phyloP scores from a whole-genome alignment of 306 rosid species.

The Hippophae gyantsensis region DNA sequence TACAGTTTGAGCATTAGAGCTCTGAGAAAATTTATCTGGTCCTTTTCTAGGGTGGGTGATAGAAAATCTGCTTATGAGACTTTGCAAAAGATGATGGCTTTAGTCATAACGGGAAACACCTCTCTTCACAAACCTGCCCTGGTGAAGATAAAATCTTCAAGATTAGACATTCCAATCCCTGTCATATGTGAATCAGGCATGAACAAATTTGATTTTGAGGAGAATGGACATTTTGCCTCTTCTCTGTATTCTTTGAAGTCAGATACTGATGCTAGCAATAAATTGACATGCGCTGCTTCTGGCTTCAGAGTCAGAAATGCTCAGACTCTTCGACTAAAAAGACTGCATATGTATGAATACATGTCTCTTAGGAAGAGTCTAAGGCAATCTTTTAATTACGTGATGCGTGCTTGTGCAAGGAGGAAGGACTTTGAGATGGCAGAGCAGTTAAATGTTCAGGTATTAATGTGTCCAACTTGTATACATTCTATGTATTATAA shows the following conservation, averaged over 20 bases:
- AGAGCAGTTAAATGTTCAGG: slow-evolving; percentile 54
- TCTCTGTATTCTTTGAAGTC: not conserved
- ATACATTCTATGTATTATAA: slow-evolving; percentile 5
- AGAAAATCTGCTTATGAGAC: slow-evolving; percentile 30
- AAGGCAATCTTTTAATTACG: slow-evolving; percentile 53
- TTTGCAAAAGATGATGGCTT: slow-evolving; percentile 59
- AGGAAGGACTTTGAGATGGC: slow-evolving; percentile 41
- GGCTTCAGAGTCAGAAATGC: slow-evolving; percentile 18
- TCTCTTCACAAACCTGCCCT: slow-evolving; percentile 18
- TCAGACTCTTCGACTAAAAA: slow-evolving; percentile 21
- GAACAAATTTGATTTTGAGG: slow-evolving; percentile 27
- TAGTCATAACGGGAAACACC: slow-evolving; percentile 31
- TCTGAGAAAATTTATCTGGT: slow-evolving; percentile 27
- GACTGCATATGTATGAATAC: slow-evolving; percentile 16
- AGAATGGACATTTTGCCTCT: slow-evolving; percentile 24
- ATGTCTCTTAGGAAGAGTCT: slow-evolving; percentile 28
- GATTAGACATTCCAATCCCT: slow-evolving; percentile 72
- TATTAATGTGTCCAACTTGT: slow-evolving; percentile 19
- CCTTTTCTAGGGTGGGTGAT: slow-evolving; percentile 30
- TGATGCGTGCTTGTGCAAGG: slow-evolving; percentile 48
- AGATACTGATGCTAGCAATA: slow-evolving; percentile 19
- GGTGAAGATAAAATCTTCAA: slow-evolving; percentile 39
- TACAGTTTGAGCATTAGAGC: slow-evolving; percentile 39
- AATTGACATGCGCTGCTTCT: slow-evolving; percentile 19
- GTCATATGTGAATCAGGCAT: slow-evolving; percentile 28